phyloP scores from a whole-genome alignment of 2,329 filamentous ascomycete genomes.

The Beauveria asiatica region DNA sequence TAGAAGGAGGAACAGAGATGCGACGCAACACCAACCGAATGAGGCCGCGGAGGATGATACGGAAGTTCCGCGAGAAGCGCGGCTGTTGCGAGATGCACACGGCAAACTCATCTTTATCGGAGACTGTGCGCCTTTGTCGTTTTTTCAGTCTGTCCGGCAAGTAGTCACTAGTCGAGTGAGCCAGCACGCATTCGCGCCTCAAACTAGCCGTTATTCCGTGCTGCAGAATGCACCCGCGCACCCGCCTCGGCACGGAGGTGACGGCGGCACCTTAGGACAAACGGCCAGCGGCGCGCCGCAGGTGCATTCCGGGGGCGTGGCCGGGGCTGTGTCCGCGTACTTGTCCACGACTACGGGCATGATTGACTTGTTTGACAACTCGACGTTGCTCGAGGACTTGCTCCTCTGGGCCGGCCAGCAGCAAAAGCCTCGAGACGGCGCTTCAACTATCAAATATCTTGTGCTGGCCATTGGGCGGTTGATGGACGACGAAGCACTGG shows the following conservation, averaged over 20 bases:
- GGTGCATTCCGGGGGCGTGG: slow-evolving; percentile 21
- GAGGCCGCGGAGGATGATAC: slow-evolving; percentile 39
- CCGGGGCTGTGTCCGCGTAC: slow-evolving; percentile 27
- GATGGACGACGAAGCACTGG: slow-evolving; percentile 30
- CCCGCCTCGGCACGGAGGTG: neutral
- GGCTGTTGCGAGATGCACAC: slow-evolving; percentile 42
- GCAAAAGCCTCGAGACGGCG: slow-evolving; percentile 26
- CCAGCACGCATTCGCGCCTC: slow-evolving; percentile 41
- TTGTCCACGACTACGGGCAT: slow-evolving; percentile 35
- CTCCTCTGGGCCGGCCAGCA: slow-evolving; percentile 31
- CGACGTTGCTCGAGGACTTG: slow-evolving; percentile 31
- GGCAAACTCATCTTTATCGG: slow-evolving; percentile 48
- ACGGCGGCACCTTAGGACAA: neutral
- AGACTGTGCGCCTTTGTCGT: slow-evolving; percentile 46
- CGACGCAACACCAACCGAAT: neutral
- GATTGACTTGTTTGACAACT: slow-evolving; percentile 39
- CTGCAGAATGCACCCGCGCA: slow-evolving; percentile 34
- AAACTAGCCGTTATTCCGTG: slow-evolving; percentile 41
- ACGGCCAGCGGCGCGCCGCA: slow-evolving; percentile 16
- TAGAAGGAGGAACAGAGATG: neutral
- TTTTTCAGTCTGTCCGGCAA: slow-evolving; percentile 46
- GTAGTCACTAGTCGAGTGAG: slow-evolving; percentile 42
- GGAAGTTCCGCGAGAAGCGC: slow-evolving; percentile 45
- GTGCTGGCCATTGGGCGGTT: slow-evolving; percentile 43
- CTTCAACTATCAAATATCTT: slow-evolving; percentile 38